Base-by-base conservation (phyloP, 495 filamentous ascomycete species). In the Cercophora samala region DNA sequence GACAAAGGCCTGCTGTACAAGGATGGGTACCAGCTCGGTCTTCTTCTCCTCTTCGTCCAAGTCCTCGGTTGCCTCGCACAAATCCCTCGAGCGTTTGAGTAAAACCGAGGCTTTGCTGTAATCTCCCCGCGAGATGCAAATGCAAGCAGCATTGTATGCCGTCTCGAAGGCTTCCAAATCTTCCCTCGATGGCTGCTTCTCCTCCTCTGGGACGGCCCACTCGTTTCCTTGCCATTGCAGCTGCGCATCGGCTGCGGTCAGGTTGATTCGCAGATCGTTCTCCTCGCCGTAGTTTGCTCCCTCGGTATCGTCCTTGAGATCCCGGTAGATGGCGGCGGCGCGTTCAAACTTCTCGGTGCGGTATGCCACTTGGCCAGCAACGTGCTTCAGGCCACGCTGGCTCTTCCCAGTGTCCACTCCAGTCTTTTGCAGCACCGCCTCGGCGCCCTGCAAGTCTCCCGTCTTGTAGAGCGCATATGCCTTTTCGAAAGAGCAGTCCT, bases 161-260 rank as follows among this genome's bases (percentile, higher is more conserved):
- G 90, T 96, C 78, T 99, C 95, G 70, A 98, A 99, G 3, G 89
- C 88, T 73, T 97, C 92, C 58, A 97, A 76, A 72, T 96, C 92
- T 64, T 93, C 91, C 66, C 89, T 83, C 19, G 79, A 82, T 17
- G 88, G 82, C 73, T 91, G 79, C 69, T 79, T 81, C 62, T 81
- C 76, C 6, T 69, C 66, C 32, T 80, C 77, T 13, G 68, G 72
- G n/a, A 74, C 72, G 5, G 68, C 70, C 74, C 65, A 84, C 58
- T 65, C 73, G 66, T 72, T 81, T 52, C 88, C 89, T 66, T 87
- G 83, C 93, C 92, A 97, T 72, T 93, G 86, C n/a, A 95, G 78
- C 78, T 97, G 94, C 17, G 93, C 91, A 77, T 91, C 87, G 0
- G 89, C 84, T 21, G 94, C 94, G 64, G 88, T 84, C 11, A 85